Evolutionary conservation across 108 stramenopile genomes (phyloP), one percentile per base, ranked within the genome.

Genomic region (Skeletonema costatum): DNA sequence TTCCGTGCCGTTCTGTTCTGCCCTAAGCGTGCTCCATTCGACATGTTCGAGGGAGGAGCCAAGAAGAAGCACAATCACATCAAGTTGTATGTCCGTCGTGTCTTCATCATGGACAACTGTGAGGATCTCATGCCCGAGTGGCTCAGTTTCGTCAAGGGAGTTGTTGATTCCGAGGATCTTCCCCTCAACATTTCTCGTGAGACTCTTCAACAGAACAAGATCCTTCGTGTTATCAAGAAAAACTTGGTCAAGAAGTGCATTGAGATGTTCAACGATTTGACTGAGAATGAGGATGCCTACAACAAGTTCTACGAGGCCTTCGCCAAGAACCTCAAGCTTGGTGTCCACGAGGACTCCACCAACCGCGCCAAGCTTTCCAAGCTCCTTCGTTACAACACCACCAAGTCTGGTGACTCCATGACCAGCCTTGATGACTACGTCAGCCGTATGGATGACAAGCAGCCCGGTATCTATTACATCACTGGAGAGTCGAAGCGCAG

Each of bases 81-180:
- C 96, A 99, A 99, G 98, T 86, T 99, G 31, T 99, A 99, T 85
- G 99, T 99, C 76, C 96, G 99, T 72, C 92, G 99, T 68, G 99
- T 99, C 65, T 99, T 99, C 89, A 99, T 99, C 96, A 99, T 99
- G 99, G 99, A 99, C 92, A 99, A 99, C 91, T 99, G 99, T 83
- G 98, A 99, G 86, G 99, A 99, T 75, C 71, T 99, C 76, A 99
- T 99, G 99, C 99, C 99, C 41, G 99, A 99, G 86, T 99, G 97
- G 96, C 89, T 99, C 16, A 82, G 86, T 64, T 99, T 99, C 82
- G 88, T 99, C 80, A 97, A 98, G 96, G 99, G 99, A 68, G 97
- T 99, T 66, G 99, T 99, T 13, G 99, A 99, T 83, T 96, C 94
- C 32, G 99, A 99, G 91, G 99, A 99, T 91, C 87, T 99, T 60